Base-by-base conservation (phyloP, 139 green algal genomes). In the Tetradesmus obliquus region DNA sequence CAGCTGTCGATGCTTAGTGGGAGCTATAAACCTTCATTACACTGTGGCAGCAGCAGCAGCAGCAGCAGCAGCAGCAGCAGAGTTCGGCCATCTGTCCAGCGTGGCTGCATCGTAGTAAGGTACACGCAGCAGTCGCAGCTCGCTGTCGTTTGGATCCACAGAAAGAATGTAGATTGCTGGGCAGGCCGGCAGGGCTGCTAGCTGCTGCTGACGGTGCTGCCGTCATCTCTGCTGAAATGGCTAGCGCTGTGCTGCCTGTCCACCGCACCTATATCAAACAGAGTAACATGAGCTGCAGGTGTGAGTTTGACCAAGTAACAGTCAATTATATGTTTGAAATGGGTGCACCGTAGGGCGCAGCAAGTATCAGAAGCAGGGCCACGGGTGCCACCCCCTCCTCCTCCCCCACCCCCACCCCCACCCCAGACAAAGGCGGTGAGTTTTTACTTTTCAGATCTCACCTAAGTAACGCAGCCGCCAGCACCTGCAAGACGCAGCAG, bases 321-420 rank as follows among this genome's bases (percentile, higher is more conserved):
- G 32, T 45, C 32, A 45, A 45, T 45, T 1, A 45, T 45, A 45
- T 45, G 32, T 45, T 45, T 45, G 32, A 45, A 45, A 45, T 45
- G 32, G 32, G 32, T 45, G 19, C 5, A 51, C 17, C 54, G 57
- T 58, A 91, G 88, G 79, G 54, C 89, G 22, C 62, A 79, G 85
- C 83, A 62, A 24, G 71, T 66, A 54, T 53, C 53, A 22, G 90
- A 89, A 17, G 45, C 66, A 22, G 69, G 17, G 15, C 62, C 82
- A 3, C 81, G 66, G 22, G 71, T 82, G 55, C 90, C 90, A 5
- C 83, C 90, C 9, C 90, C 90, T 19, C 90, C 90, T 1, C 90
- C 90, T 4, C 90, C 90, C 7, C 90, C 90, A 20, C 90, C 90
- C 9, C 90, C 90, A 19, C 90, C 90, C 7, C 90, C 90, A 12